phyloP scores from a whole-genome alignment of 306 rosid species.

The Acacia melanoxylon region DNA sequence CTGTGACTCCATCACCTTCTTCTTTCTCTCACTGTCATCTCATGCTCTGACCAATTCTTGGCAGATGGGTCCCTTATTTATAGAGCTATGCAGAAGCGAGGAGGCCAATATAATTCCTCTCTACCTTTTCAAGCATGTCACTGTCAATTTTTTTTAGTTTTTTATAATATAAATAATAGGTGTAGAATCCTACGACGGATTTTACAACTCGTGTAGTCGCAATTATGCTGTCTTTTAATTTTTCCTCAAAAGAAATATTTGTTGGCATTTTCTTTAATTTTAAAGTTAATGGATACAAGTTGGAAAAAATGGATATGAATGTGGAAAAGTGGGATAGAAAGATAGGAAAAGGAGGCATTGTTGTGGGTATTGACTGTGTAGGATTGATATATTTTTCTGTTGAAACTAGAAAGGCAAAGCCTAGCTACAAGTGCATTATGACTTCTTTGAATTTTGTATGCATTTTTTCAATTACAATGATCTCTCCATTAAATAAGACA shows the following conservation, averaged over 20 bases:
- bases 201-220: background rate
- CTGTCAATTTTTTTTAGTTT: background rate
- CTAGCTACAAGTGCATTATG: background rate
- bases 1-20: slow-evolving; percentile 22
- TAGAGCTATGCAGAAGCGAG: background rate
- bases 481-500: background rate
- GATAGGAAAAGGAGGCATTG: background rate
- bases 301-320: background rate
- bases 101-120: background rate
- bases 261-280: background rate
- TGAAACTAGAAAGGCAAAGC: background rate
- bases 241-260: background rate
- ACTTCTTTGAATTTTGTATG: background rate
- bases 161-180: background rate
- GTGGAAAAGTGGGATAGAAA: background rate
- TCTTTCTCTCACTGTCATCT: background rate
- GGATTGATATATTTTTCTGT: background rate
- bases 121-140: background rate
- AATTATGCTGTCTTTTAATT: background rate
- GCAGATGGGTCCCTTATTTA: slow-evolving; percentile 13
- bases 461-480: background rate
- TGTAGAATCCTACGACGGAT: background rate
- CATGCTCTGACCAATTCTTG: background rate
- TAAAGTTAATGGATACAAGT: background rate
- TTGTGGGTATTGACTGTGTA: slow-evolving; percentile 1